phyloP scores from a whole-genome alignment of 768 basidiomycete species.

The Mycena galopus region DNA sequence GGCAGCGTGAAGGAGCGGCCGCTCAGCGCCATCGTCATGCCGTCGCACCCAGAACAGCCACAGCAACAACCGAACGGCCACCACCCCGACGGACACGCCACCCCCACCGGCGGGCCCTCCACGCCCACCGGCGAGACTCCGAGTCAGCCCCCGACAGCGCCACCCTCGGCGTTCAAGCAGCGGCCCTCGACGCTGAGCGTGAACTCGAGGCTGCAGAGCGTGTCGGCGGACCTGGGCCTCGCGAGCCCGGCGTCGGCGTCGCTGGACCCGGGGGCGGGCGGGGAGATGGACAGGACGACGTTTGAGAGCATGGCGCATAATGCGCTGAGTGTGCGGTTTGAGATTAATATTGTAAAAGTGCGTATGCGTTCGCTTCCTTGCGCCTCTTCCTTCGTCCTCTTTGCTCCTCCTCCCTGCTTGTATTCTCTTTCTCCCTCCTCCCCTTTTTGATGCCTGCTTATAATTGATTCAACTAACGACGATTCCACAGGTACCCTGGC shows the following conservation, averaged over 20 bases:
- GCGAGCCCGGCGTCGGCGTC: constrained; percentile 39
- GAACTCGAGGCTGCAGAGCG: constrained; percentile 73
- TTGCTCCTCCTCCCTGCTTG: too few species aligned
- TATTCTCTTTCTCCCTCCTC: too few species aligned
- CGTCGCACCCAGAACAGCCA: too few species aligned
- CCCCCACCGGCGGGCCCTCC: constrained; percentile 52
- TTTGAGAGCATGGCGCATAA: constrained; percentile 83
- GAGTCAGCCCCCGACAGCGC: background rate
- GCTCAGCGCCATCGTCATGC: constrained; percentile 60
- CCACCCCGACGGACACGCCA: too few species aligned
- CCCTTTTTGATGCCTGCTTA: too few species aligned
- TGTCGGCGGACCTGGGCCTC: background rate
- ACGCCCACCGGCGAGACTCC: constrained; percentile 22
- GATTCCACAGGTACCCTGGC: constrained; percentile 83
- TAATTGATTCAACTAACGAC: constrained; percentile 21
- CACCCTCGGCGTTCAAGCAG: constrained; percentile 45
- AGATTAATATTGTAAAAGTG: constrained; percentile 98
- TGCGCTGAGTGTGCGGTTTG: constrained; percentile 91
- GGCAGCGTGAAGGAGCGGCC: constrained; percentile 53
- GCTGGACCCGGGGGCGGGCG: constrained; percentile 68
- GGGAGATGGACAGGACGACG: constrained; percentile 73
- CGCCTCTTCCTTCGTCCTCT: too few species aligned
- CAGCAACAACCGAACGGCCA: too few species aligned
- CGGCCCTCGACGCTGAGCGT: constrained; percentile 55
- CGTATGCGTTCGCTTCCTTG: too few species aligned